Percentiles rank a stretch among this genome's conserved stretches.
phyloP scores from a whole-genome alignment of 2,329 filamentous ascomycete species.

The Claviceps monticola region DNA sequence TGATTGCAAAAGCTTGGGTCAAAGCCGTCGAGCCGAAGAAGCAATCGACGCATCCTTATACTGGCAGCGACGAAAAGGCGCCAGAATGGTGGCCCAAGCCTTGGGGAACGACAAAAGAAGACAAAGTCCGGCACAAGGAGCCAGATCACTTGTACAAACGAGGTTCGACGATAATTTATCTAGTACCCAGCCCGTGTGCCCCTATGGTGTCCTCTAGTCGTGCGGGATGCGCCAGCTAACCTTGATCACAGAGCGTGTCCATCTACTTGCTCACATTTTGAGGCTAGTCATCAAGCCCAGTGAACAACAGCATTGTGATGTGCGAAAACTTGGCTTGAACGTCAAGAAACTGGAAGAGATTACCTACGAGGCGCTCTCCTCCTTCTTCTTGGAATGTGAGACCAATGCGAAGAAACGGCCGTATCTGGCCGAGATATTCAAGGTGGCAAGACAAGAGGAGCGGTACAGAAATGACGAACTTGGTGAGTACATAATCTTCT shows the following conservation, averaged over 20 bases:
- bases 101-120: slow-evolving; percentile 34
- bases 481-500: slow-evolving; percentile 26
- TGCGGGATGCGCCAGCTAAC: background rate
- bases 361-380: slow-evolving; percentile 42
- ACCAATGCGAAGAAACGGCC: slow-evolving; percentile 40
- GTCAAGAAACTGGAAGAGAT: slow-evolving; percentile 43
- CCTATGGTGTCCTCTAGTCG: background rate
- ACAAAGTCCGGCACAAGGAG: slow-evolving; percentile 53
- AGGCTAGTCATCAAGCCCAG: slow-evolving; percentile 39
- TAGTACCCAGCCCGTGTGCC: background rate
- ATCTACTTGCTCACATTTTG: slow-evolving; percentile 46
- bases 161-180: slow-evolving; percentile 30
- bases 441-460: slow-evolving; percentile 43
- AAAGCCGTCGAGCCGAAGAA: slow-evolving; percentile 66
- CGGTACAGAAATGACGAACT: slow-evolving; percentile 41
- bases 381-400: slow-evolving; percentile 44
- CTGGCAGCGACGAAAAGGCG: slow-evolving; percentile 45
- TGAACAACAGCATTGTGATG: slow-evolving; percentile 33
- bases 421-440: slow-evolving; percentile 47
- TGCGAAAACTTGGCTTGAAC: slow-evolving; percentile 38
- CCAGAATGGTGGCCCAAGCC: slow-evolving; percentile 55
- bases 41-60: slow-evolving; percentile 61
- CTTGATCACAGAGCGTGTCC: slow-evolving; percentile 36
- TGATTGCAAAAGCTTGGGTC: slow-evolving; percentile 63
- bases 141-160: slow-evolving; percentile 59